Conservation (phyloP, 345 rosid species). For the Kandelia obovata region DNA sequence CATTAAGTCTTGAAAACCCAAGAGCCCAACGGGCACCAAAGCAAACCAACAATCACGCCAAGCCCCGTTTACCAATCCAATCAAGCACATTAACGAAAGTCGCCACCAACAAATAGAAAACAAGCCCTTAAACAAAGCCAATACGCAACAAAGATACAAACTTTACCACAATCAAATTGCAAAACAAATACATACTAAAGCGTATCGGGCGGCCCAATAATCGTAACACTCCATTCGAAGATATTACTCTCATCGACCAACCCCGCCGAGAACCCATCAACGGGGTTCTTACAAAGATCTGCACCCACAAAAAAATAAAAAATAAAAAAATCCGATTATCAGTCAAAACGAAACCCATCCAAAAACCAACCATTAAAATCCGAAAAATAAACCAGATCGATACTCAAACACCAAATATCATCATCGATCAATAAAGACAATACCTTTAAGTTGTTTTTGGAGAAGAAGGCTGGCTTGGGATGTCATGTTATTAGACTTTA, state of each 20-base stretch:
- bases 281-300: conserved; percentile 98
- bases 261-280: conserved; percentile 98
- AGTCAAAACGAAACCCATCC: conserved; percentile 19
- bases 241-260: conserved; percentile 86
- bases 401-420: conserved; percentile 2
- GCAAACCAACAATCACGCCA: neutral
- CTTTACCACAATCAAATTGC: neutral
- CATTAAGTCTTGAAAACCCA: conserved; percentile 1
- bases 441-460: conserved; percentile 91
- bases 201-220: conserved; percentile 97
- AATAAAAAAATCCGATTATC: conserved; percentile 18
- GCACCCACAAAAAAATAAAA: conserved; percentile 26
- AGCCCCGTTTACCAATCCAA: neutral
- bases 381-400: neutral
- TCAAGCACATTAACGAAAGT: neutral
- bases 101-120: neutral
- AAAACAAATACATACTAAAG: conserved; percentile 51
- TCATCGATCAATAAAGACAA: neutral
- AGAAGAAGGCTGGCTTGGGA: conserved; percentile 95
- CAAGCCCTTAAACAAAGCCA: neutral
- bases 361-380: neutral
- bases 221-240: conserved; percentile 92
- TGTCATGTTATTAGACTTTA: conserved; percentile 25
- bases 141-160: neutral
- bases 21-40: neutral